Percentiles rank a stretch among this genome's conserved stretches.
Conservation (phyloP, 257 asterid genomes). For the Solanum medicagineum region DNA sequence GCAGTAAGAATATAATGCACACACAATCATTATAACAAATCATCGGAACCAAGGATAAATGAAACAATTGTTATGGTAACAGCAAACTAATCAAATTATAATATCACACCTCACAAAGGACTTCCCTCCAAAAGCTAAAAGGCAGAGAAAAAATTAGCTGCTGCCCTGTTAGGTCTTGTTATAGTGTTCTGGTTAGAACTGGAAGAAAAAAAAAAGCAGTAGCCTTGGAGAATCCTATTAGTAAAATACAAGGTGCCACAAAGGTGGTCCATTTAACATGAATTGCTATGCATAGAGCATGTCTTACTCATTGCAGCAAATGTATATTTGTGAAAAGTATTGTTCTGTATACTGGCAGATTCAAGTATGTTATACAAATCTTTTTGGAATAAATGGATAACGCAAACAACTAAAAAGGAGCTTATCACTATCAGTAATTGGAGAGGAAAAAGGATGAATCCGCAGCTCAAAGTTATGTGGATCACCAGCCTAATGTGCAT, state of each 20-base stretch:
- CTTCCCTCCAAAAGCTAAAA: neutral
- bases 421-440: neutral
- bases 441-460: neutral
- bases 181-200: neutral
- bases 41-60: neutral
- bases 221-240: neutral
- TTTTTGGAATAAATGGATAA: neutral
- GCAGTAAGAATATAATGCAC: neutral
- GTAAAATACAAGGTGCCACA: neutral
- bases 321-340: neutral
- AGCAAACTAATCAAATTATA: neutral
- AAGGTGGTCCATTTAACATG: neutral
- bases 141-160: neutral
- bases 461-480: neutral
- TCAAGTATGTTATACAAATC: neutral
- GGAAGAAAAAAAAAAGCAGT: neutral
- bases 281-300: neutral
- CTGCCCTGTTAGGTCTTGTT: neutral
- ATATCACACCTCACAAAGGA: neutral
- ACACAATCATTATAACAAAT: neutral
- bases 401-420: neutral
- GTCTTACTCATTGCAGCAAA: neutral
- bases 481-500: neutral
- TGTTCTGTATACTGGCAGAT: neutral
- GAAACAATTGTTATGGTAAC: neutral